Evolutionary conservation across 2,329 filamentous ascomycete genomes (phyloP).

Genomic region (Basipetospora chlamydospora): DNA sequence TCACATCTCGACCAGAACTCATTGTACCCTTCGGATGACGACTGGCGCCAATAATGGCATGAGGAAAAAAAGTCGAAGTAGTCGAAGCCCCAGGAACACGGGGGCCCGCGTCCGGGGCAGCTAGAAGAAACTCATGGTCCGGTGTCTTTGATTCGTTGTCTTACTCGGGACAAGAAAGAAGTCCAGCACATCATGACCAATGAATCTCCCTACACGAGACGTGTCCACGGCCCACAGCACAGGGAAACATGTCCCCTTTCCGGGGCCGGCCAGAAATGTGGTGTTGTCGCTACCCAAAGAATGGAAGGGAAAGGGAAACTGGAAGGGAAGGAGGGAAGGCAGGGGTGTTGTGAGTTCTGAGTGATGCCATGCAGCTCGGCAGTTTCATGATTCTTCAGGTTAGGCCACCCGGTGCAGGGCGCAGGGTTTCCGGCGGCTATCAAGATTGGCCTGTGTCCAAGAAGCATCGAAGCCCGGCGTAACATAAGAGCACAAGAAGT

Average conservation of each 20-base stretch:
- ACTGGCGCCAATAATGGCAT: background rate
- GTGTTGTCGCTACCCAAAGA: background rate
- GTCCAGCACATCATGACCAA: background rate
- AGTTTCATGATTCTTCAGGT: background rate
- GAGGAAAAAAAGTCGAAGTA: background rate
- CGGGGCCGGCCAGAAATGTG: background rate
- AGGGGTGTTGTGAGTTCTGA: background rate
- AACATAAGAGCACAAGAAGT: too few relatives aligned
- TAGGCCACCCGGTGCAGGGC: background rate
- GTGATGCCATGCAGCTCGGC: background rate
- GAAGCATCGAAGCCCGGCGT: too few relatives aligned
- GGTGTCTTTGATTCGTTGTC: slow-evolving; percentile 1
- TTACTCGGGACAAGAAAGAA: background rate
- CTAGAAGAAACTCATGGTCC: slow-evolving; percentile 1
- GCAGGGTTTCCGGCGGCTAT: too few relatives aligned
- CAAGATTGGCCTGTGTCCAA: too few relatives aligned
- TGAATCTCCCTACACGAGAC: background rate
- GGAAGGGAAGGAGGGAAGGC: background rate
- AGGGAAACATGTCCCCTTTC: too few relatives aligned
- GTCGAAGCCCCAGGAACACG: background rate
- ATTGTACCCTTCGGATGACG: background rate
- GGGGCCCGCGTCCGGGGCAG: background rate
- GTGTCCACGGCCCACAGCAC: too few relatives aligned
- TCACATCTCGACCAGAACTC: background rate
- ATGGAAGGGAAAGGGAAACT: too few relatives aligned